These are phyloP conservation scores for Cutaneotrichosporon sp. DNA, from an alignment of 1,284 basidiomycete species.

Conservation along the genomic window DNA sequence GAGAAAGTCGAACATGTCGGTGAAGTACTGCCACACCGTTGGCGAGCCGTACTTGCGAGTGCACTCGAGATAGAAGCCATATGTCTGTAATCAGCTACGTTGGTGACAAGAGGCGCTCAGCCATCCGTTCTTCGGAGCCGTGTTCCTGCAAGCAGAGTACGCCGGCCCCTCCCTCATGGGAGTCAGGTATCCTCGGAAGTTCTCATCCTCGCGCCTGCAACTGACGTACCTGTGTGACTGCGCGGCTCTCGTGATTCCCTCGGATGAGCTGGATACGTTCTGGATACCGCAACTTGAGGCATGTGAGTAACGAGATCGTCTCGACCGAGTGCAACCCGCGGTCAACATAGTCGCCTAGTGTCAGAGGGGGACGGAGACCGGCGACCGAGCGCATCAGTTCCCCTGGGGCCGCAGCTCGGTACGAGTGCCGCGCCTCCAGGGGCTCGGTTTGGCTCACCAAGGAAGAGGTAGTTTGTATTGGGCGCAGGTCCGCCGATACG, in stretches of 20 bases:
- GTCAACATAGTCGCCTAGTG: slow-evolving; percentile 92
- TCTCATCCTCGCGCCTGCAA: slow-evolving; percentile 22
- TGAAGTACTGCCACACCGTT: slow-evolving; percentile 98
- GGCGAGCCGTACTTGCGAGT: slow-evolving; percentile 94
- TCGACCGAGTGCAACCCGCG: slow-evolving; percentile 96
- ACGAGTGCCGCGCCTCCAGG: too few species aligned
- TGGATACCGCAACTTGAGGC: slow-evolving; percentile 94
- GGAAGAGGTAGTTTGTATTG: slow-evolving; percentile 94
- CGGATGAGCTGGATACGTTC: slow-evolving; percentile 95
- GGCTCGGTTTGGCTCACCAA: slow-evolving; percentile 62
- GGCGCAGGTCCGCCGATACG: slow-evolving; percentile 96
- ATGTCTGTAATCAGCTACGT: slow-evolving; percentile 65
- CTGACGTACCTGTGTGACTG: slow-evolving; percentile 84
- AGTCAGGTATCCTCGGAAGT: slow-evolving; percentile 47
- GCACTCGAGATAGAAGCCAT: slow-evolving; percentile 99
- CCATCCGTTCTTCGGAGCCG: slow-evolving; percentile 49
- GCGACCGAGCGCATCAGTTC: neutral
- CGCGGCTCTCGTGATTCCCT: slow-evolving; percentile 97
- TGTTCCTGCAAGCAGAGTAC: slow-evolving; percentile 31
- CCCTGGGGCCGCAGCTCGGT: neutral
- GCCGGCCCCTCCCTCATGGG: slow-evolving; percentile 15
- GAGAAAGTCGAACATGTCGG: slow-evolving; percentile 99
- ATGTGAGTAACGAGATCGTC: slow-evolving; percentile 94
- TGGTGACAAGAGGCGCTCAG: slow-evolving; percentile 33
- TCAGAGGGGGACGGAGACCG: neutral